These are phyloP conservation scores for Orbilia quercus DNA, from an alignment of 2,329 filamentous ascomycete species.

Conservation along the genomic window DNA sequence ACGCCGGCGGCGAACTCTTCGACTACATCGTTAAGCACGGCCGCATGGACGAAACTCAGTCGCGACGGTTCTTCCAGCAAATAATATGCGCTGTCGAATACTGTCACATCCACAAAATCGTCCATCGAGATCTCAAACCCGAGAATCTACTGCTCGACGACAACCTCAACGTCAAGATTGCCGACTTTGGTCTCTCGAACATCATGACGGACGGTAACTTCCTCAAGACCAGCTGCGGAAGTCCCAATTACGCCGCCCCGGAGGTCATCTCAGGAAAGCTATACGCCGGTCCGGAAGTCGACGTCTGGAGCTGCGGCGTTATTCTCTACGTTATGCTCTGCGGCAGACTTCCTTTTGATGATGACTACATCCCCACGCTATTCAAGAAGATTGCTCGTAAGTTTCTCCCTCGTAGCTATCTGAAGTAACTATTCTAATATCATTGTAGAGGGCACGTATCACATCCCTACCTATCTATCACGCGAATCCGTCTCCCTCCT, in stretches of 20 bases:
- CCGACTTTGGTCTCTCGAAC: constrained; percentile 97
- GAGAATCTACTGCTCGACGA: constrained; percentile 96
- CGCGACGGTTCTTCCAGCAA: constrained; percentile 98
- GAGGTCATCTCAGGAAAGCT: constrained; percentile 98
- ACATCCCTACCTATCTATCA: constrained; percentile 90
- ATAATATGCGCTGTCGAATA: constrained; percentile 99
- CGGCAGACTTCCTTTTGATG: constrained; percentile 90
- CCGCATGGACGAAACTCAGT: constrained; percentile 87
- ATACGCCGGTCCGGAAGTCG: constrained; percentile 96
- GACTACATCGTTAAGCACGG: constrained; percentile 97
- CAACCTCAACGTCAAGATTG: constrained; percentile 97
- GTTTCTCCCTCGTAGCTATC: constrained; percentile 19
- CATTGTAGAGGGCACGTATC: constrained; percentile 76
- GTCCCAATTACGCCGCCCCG: constrained; percentile 96
- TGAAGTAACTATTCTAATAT: constrained; percentile 24
- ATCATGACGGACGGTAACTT: constrained; percentile 99
- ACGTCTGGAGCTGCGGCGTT: constrained; percentile 97
- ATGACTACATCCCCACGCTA: constrained; percentile 95
- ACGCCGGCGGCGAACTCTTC: constrained; percentile 94
- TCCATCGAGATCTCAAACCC: constrained; percentile 95
- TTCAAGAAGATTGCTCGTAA: constrained; percentile 94
- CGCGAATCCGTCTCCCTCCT: constrained; percentile 83
- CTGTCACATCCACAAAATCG: constrained; percentile 98
- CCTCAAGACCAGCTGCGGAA: constrained; percentile 96
- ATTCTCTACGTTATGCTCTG: constrained; percentile 86